Evolutionary conservation across 768 basidiomycete genomes (phyloP).

Genomic region (Hypholoma sublateritium): DNA sequence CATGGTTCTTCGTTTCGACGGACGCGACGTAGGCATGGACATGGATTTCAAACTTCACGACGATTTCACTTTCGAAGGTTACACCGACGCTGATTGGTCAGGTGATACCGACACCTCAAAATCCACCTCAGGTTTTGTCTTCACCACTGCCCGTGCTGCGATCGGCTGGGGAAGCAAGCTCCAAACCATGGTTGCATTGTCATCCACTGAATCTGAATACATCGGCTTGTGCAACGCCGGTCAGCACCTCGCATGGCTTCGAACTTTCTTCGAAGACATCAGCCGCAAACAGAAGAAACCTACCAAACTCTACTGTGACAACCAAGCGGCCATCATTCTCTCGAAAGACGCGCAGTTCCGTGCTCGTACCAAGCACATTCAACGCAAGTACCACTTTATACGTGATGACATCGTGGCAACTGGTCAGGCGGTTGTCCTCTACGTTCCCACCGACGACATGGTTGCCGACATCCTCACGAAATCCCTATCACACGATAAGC

Average conservation of each 20-base stretch:
- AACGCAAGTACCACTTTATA: constrained; percentile 32
- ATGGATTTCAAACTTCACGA: constrained; percentile 3
- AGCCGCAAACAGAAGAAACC: neutral
- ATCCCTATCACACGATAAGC: constrained; percentile 11
- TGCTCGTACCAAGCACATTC: constrained; percentile 37
- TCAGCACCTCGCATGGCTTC: constrained; percentile 1
- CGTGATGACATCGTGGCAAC: constrained; percentile 20
- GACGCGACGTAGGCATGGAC: constrained; percentile 5
- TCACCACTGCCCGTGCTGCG: constrained; percentile 19
- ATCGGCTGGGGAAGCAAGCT: constrained; percentile 11
- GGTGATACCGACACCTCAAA: constrained; percentile 18
- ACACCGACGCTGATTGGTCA: constrained; percentile 16
- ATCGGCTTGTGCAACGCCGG: constrained; percentile 3
- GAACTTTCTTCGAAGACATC: constrained; percentile 4
- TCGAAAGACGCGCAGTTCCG: constrained; percentile 20
- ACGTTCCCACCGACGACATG: constrained; percentile 16
- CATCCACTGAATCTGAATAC: constrained; percentile 9
- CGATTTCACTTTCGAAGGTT: constrained; percentile 3
- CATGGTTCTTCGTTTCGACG: constrained; percentile 7
- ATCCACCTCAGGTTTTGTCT: constrained; percentile 27
- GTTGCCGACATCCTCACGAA: constrained; percentile 18
- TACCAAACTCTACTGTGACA: constrained; percentile 1
- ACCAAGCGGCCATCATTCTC: constrained; percentile 3
- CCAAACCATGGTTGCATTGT: neutral
- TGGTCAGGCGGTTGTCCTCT: constrained; percentile 6